Evolutionary conservation across 2,329 filamentous ascomycete species (phyloP), one percentile per base, ranked within the genome.

Genomic region (Verticillium zaregamsianum): DNA sequence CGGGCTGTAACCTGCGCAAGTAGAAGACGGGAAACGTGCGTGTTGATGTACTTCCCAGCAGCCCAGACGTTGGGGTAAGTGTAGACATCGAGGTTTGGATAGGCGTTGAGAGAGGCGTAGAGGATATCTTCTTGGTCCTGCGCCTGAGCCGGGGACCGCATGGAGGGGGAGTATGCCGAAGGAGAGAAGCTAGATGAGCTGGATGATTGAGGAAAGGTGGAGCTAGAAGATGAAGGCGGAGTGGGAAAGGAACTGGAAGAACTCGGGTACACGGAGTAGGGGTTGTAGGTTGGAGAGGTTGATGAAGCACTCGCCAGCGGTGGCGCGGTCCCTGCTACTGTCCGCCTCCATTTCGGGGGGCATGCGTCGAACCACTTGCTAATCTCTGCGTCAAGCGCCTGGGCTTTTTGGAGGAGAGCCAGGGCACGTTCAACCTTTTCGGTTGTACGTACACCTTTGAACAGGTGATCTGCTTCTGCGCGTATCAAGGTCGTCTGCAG

Each of bases 401-500:
- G 61, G 1, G 66, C 65, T 11, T 64, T 61, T 6, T 65, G 60
- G 4, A 69, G 57, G 15, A 69, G 65, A n/a, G 62, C 65, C 6
- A 68, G 40, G 7, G 64, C 68, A 35, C 65, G 64, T 23, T 67
- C 66, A 15, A 69, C 62, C 56, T 68, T 68, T 9, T 66, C 63
- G 3, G 64, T 62, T 5, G 68, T 66, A 1, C 61, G 57, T 0
- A 61, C 58, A 1, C 64, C 61, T 45, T 62, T 66, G 15, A 69
- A 63, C 11, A 69, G 58, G 3, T 62, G 57, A 20, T 69, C 68
- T 37, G 67, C 68, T 49, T 69, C 66, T 20, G 67, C 66, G 14
- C 68, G 66, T 55, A 68, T 61, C 11, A 68, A 60, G 1, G 67
- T 67, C n/a, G 68, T 68, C 55, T 68, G 67, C 56, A 69, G 66